Evolutionary conservation across 768 basidiomycete genomes (phyloP), one percentile per base, ranked within the genome.

Genomic region (Clitopilus passeckerianus): DNA sequence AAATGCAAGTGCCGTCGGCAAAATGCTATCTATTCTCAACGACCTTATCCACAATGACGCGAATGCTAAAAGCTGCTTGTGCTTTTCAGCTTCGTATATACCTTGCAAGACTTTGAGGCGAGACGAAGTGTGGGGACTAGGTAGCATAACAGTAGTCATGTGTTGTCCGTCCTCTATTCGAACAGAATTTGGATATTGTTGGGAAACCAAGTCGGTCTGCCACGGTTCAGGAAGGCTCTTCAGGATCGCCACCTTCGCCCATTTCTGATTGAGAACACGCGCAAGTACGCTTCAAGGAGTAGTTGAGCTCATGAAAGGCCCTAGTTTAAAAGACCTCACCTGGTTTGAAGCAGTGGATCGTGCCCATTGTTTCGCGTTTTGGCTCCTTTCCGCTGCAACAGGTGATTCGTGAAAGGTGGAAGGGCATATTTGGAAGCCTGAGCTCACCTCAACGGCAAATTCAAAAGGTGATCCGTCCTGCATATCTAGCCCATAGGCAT

Each of bases 361-460:
- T 7, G 27, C 27, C 27, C 27, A 4, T 7, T 7, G 27, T 7
- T 30, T 7, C 27, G 7, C 27, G 27, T 30, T 30, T 30, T 30
- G 27, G 4, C 27, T 30, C 27, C 27, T 30, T 30, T 30, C 27
- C 27, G 27, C 27, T 30, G 27, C 7, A 4, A 30, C 7, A 7
- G 27, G 27, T 30, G 27, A 30, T 30, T 30, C 27, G 7, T 30
- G 27, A 30, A 30, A 30, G 4, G 7, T 30, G 7, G 27, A 30
- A 30, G 7, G 27, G 27, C 27, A 30, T 7, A 30, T 30, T 4
- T 41, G 37, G 10, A 12, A 41, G 10, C n/a, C n/a, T 23, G 37
- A 14, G 18, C 63, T 34, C 34, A 65, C 66, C 58, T 60, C 58
- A 27, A 67, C 59, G 6, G 27, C 59, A 27, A 64, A 55, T n/a